Percentiles rank a stretch among this genome's conserved stretches.
These are phyloP conservation scores for Jaapia argillacea DNA, from an alignment of 768 basidiomycete genomes.

Conservation along the genomic window DNA sequence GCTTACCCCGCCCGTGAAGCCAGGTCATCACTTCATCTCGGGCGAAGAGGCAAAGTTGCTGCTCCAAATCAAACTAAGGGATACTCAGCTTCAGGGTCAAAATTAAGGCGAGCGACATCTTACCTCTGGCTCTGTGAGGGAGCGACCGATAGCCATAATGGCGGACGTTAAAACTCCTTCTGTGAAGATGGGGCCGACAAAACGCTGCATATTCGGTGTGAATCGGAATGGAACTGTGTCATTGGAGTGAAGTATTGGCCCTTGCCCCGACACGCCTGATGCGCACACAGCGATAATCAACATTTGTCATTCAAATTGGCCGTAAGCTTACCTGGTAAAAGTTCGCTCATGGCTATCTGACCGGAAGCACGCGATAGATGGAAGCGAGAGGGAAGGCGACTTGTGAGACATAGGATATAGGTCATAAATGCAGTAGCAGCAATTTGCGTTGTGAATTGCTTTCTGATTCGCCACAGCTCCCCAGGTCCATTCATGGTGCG, in stretches of 20 bases:
- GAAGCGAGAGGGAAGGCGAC: conserved; percentile 77
- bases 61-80: conserved; percentile 79
- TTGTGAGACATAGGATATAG: conserved; percentile 74
- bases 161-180: conserved; percentile 85
- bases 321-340: conserved; percentile 61
- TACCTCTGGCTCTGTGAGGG: conserved; percentile 88
- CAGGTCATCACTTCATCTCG: conserved; percentile 87
- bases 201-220: conserved; percentile 92
- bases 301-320: neutral
- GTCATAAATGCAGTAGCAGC: conserved; percentile 90
- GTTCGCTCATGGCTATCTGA: conserved; percentile 85
- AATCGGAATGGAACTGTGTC: conserved; percentile 96
- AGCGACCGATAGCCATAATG: conserved; percentile 85
- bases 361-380: conserved; percentile 87
- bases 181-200: conserved; percentile 79
- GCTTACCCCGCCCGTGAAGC: conserved; percentile 47
- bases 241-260: conserved; percentile 57
- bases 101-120: conserved; percentile 8
- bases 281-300: too few species aligned
- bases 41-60: conserved; percentile 83
- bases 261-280: too few species aligned
- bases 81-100: too few species aligned
- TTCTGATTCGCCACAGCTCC: conserved; percentile 94
- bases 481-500: conserved; percentile 74
- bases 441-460: conserved; percentile 88